These are phyloP conservation scores for Albifimbria verrucaria DNA, from an alignment of 2,329 filamentous ascomycete genomes.

Conservation along the genomic window DNA sequence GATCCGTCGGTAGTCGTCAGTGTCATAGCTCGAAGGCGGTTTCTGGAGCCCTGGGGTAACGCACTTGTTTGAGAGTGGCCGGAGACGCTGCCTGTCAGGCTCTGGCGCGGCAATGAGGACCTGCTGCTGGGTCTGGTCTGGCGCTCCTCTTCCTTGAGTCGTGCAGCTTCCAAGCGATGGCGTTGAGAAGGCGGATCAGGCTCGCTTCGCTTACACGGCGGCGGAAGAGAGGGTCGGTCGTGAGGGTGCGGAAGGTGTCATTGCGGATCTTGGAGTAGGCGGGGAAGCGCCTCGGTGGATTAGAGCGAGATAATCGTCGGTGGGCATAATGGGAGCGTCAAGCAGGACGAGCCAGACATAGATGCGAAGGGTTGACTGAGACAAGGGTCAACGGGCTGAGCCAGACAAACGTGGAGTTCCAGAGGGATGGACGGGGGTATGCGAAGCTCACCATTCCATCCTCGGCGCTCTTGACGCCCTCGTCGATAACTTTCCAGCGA, in stretches of 20 bases:
- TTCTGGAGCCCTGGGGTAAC: conserved; percentile 44
- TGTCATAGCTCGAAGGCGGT: conserved; percentile 53
- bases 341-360: conserved; percentile 96
- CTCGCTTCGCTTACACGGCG: conserved; percentile 93
- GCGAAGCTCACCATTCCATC: conserved; percentile 69
- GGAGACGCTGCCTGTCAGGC: conserved; percentile 29
- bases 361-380: conserved; percentile 88
- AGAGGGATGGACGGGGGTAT: neutral
- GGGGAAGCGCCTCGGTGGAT: conserved; percentile 92
- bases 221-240: conserved; percentile 95
- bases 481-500: conserved; percentile 69
- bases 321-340: conserved; percentile 78
- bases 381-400: too few species aligned
- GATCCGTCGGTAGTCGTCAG: conserved; percentile 64
- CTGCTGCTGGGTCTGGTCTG: conserved; percentile 36
- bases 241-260: conserved; percentile 94
- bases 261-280: conserved; percentile 98
- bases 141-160: conserved; percentile 60
- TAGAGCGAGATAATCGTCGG: conserved; percentile 83
- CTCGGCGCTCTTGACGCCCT: conserved; percentile 72
- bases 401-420: neutral
- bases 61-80: conserved; percentile 35
- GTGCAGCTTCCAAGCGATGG: conserved; percentile 88
- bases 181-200: conserved; percentile 89
- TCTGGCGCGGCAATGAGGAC: conserved; percentile 27